Evolutionary conservation across 441 rosid species (phyloP).

Genomic region (Capsella rubella): DNA sequence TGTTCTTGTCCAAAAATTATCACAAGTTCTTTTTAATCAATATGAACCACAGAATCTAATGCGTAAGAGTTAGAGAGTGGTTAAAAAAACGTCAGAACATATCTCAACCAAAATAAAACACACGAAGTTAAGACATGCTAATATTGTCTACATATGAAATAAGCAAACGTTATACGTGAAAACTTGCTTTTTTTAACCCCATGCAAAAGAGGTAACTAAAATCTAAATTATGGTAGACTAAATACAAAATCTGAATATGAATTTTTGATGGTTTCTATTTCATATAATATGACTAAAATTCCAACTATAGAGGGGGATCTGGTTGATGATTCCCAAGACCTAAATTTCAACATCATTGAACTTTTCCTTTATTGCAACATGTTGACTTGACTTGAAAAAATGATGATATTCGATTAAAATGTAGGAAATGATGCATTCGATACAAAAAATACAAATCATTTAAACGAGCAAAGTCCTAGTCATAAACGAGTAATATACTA

Average conservation of each 20-base stretch:
- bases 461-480: slow-evolving; percentile 13
- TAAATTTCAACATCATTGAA: slow-evolving; percentile 17
- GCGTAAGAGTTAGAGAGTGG: neutral
- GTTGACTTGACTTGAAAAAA: slow-evolving; percentile 25
- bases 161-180: neutral
- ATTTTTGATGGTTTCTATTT: neutral
- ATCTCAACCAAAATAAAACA: slow-evolving; percentile 13
- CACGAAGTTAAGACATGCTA: neutral
- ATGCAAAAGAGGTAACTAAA: neutral
- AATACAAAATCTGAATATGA: neutral
- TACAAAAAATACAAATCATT: slow-evolving; percentile 15
- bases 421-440: slow-evolving; percentile 4
- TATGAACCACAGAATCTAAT: neutral
- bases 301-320: neutral
- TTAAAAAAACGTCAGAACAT: neutral
- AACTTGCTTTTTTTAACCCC: neutral
- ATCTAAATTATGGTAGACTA: too few relatives aligned
- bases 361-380: slow-evolving; percentile 15
- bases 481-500: neutral
- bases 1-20: slow-evolving; percentile 1
- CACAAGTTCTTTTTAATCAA: neutral
- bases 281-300: neutral
- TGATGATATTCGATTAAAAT: slow-evolving; percentile 12
- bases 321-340: slow-evolving; percentile 3
- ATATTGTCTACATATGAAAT: neutral